phyloP scores from a whole-genome alignment of 2,329 filamentous ascomycete species.

The Ophiosphaerella narmari region DNA sequence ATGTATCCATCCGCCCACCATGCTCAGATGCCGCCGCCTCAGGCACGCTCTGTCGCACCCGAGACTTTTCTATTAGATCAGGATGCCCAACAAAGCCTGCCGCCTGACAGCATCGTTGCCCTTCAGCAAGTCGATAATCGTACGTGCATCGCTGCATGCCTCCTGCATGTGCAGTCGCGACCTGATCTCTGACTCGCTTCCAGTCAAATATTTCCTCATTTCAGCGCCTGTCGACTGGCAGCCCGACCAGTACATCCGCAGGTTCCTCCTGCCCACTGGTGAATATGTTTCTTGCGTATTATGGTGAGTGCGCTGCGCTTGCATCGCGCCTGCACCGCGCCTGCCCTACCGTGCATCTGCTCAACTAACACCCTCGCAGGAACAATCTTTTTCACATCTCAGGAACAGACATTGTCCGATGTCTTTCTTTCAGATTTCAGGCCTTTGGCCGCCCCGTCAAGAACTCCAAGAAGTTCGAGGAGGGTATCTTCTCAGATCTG shows the following conservation, averaged over 20 bases:
- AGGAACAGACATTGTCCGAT: conserved; percentile 97
- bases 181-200: conserved; percentile 34
- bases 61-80: conserved; percentile 99
- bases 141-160: conserved; percentile 57
- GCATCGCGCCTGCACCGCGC: conserved; percentile 8
- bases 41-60: conserved; percentile 72
- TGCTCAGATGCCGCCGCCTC: conserved; percentile 84
- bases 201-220: conserved; percentile 99
- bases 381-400: conserved; percentile 99
- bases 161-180: neutral
- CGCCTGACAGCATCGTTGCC: conserved; percentile 94
- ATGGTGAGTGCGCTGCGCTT: conserved; percentile 61
- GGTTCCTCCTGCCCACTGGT: conserved; percentile 93
- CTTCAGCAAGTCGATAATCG: conserved; percentile 97
- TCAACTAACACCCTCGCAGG: conserved; percentile 55
- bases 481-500: conserved; percentile 98
- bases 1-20: conserved; percentile 61
- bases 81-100: conserved; percentile 94
- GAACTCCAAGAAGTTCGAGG: conserved; percentile 99
- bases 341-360: neutral
- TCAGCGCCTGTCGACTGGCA: conserved; percentile 98
- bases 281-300: conserved; percentile 99
- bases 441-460: conserved; percentile 97
- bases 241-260: conserved; percentile 91
- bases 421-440: conserved; percentile 96